Evolutionary conservation across 192 early-diverging fungal genomes (phyloP), one percentile per base, ranked within the genome.

Genomic region (Coemansia sp.): DNA sequence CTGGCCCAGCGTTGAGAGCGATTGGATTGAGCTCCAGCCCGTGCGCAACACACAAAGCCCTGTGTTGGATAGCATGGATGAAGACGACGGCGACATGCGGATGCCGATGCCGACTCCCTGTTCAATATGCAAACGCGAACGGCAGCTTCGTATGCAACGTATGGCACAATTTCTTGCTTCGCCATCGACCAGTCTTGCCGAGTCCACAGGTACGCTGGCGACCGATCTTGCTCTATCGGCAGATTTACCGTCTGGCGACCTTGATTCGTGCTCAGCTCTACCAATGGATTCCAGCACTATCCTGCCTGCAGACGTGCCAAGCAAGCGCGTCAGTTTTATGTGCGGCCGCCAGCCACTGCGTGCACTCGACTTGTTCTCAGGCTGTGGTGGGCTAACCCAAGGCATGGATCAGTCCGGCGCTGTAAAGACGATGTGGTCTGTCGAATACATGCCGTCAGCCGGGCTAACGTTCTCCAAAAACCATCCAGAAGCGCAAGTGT

Each of bases 311-410:
- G 26, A 42, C 18, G 48, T 7, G 28, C 6, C 25, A 7, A 46
- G 25, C 21, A 37, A 50, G 31, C 56, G 21, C 1, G 17, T 12
- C 47, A 77, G 70, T 53, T 66, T 77, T 46, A 60, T 60, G 58
- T 53, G 70, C n/a, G 75, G 75, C 7, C 36, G 44, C 36, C 62
- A 66, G 36, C 67, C 61, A 11, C 73, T 89, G 25, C 64, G 68
- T 5, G 86, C 86, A 2, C 63, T 90, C 28, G 88, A 90, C 63
- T 71, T 90, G 47, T 90, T 90, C 58, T 83, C 85, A 4, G 88
- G 88, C 7, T 89, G 87, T 62, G 88, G 88, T 12, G 88, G 88
- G 5, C 61, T 90, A 28, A 88, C 87, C 3, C 72, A 71, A 24
- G 88, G 88, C 28, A 74, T 89, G 79, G 84, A 87, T 18, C 59